Evolutionary conservation across 2,329 filamentous ascomycete genomes (phyloP).

Genomic region (Fusarium camptoceras): DNA sequence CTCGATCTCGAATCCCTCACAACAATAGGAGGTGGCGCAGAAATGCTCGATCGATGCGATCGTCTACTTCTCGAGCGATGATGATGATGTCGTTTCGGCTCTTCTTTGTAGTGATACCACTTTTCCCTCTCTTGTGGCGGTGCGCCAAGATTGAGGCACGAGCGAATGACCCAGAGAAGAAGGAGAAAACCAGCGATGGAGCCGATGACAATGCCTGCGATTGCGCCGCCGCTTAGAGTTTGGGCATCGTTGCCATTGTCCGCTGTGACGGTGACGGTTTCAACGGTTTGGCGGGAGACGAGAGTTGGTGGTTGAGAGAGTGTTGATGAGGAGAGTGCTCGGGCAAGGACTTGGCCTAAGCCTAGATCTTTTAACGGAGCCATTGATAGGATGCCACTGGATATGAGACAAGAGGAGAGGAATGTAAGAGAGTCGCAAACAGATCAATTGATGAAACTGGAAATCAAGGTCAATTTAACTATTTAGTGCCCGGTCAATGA

Average conservation of each 20-base stretch:
- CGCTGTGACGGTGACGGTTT: conserved; percentile 50
- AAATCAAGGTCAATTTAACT: conserved; percentile 6
- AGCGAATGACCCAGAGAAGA: conserved; percentile 60
- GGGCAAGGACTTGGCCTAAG: conserved; percentile 26
- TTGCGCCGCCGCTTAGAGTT: conserved; percentile 59
- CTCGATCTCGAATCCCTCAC: conserved; percentile 37
- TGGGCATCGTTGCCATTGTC: conserved; percentile 24
- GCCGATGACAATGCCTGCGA: conserved; percentile 44
- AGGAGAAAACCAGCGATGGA: conserved; percentile 49
- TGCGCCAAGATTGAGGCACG: conserved; percentile 57
- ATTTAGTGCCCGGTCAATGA: neutral
- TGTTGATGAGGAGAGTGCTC: conserved; percentile 31
- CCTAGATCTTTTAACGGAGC: conserved; percentile 34
- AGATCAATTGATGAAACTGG: neutral
- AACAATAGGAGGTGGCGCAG: conserved; percentile 42
- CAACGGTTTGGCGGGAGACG: conserved; percentile 37
- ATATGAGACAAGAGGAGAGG: neutral
- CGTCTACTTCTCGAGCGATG: conserved; percentile 43
- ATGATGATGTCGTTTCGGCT: conserved; percentile 27
- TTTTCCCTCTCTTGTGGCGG: conserved; percentile 50
- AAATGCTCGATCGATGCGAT: conserved; percentile 42
- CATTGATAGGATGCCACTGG: conserved; percentile 12
- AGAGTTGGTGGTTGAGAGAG: conserved; percentile 24
- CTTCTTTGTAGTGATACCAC: conserved; percentile 50
- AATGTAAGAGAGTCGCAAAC: neutral